phyloP scores from a whole-genome alignment of 2,329 filamentous ascomycete species.

The Boeremia lycopersici region DNA sequence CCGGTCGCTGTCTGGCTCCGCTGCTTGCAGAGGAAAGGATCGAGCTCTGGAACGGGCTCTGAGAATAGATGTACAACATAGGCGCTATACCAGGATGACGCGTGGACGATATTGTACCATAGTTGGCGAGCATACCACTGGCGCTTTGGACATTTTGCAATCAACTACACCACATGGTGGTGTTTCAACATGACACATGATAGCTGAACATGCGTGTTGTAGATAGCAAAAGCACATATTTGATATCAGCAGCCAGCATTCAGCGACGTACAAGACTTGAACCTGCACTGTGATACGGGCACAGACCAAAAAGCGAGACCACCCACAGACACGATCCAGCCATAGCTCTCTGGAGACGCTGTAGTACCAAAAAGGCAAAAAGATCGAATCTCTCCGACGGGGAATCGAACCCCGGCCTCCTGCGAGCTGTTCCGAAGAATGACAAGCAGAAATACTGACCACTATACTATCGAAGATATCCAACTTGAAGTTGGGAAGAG shows the following conservation, averaged over 20 bases:
- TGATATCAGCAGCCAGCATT: no score
- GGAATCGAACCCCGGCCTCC: conserved; percentile 21
- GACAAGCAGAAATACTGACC: conserved; percentile 21
- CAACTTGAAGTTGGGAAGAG: conserved; percentile 12
- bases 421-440: conserved; percentile 8
- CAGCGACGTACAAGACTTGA: no score
- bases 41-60: not conserved
- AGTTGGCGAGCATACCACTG: conserved; percentile 29
- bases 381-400: conserved; percentile 14
- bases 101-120: conserved; percentile 23
- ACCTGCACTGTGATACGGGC: no score
- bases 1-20: not conserved
- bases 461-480: conserved; percentile 19
- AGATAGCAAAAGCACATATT: no score
- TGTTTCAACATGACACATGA: not conserved
- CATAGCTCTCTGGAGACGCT: not conserved
- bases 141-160: conserved; percentile 19
- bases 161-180: conserved; percentile 1
- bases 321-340: no score
- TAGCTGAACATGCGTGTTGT: no score
- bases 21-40: not conserved
- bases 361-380: not conserved
- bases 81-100: not conserved
- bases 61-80: conserved; percentile 8
- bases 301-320: no score